These are phyloP conservation scores for Acidiella bohemica DNA, from an alignment of 495 filamentous ascomycete species.

Conservation along the genomic window DNA sequence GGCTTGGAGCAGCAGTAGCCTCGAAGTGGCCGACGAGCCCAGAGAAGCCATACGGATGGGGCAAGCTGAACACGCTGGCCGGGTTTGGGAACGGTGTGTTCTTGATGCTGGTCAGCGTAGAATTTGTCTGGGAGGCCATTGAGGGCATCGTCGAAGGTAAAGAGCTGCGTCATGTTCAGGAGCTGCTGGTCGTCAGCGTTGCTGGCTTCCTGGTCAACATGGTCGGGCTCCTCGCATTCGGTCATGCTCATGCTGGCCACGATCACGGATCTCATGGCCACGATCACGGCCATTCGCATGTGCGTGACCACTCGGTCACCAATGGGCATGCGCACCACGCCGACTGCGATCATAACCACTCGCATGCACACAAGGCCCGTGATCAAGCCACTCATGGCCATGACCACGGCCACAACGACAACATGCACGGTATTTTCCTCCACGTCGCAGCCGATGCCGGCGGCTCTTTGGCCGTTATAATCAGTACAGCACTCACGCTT, in stretches of 20 bases:
- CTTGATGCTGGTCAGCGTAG: constrained; percentile 87
- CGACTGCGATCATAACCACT: constrained; percentile 26
- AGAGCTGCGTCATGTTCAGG: constrained; percentile 68
- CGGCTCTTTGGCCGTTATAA: constrained; percentile 85
- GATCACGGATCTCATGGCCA: constrained; percentile 37
- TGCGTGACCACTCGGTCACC: constrained; percentile 9
- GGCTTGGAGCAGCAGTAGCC: constrained; percentile 88
- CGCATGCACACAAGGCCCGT: constrained; percentile 17
- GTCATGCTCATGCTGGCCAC: constrained; percentile 46
- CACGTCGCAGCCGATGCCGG: constrained; percentile 93
- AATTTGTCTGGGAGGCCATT: constrained; percentile 90
- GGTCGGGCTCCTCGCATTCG: constrained; percentile 80
- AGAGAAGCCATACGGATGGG: constrained; percentile 86
- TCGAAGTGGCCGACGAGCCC: constrained; percentile 89
- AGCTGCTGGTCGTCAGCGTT: constrained; percentile 75
- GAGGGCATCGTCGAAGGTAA: constrained; percentile 71
- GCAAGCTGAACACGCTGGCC: constrained; percentile 90
- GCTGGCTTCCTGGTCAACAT: constrained; percentile 81
- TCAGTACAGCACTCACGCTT: constrained; percentile 77
- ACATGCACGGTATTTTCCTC: constrained; percentile 98
- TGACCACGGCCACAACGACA: constrained; percentile 54
- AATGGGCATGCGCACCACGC: constrained; percentile 31
- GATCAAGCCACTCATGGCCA: constrained; percentile 2
- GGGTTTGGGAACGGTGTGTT: constrained; percentile 97
- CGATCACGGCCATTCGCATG: constrained; percentile 17